Percentiles rank a stretch among this genome's conserved stretches.
Conservation (phyloP, 75 land plant species). For the Sequoiadendron giganteum region DNA sequence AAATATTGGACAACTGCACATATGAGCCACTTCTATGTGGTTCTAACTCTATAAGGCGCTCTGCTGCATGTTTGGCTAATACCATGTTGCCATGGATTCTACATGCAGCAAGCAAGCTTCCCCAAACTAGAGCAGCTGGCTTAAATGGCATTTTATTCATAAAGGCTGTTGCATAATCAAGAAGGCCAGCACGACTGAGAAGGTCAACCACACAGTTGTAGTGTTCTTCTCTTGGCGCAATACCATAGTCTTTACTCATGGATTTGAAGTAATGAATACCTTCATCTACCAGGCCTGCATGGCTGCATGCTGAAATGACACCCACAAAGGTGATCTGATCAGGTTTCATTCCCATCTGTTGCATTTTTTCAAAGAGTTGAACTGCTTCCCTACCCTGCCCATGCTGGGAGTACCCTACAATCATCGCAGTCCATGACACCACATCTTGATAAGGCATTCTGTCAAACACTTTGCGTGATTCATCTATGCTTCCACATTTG, state of each 20-base stretch:
- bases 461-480: slow-evolving; percentile 39
- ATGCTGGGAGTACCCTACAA: slow-evolving; percentile 48
- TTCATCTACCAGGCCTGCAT: slow-evolving; percentile 21
- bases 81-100: slow-evolving; percentile 18
- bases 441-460: slow-evolving; percentile 33
- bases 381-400: slow-evolving; percentile 44
- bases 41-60: slow-evolving; percentile 6
- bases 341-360: slow-evolving; percentile 23
- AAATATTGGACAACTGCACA: slow-evolving; percentile 24
- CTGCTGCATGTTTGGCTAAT: slow-evolving; percentile 20
- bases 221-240: slow-evolving; percentile 15
- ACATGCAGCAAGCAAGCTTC: slow-evolving; percentile 22
- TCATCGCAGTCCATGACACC: slow-evolving; percentile 57
- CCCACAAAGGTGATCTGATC: slow-evolving; percentile 45
- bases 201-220: slow-evolving; percentile 15
- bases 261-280: slow-evolving; percentile 6
- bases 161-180: slow-evolving; percentile 1
- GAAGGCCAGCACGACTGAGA: slow-evolving; percentile 19
- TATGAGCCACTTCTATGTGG: slow-evolving; percentile 17
- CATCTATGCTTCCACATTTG: slow-evolving; percentile 46
- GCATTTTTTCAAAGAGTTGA: slow-evolving; percentile 51
- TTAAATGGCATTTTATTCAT: slow-evolving; percentile 18
- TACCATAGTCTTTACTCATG: slow-evolving; percentile 16
- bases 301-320: slow-evolving; percentile 16
- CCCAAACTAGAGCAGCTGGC: slow-evolving; percentile 11